Conservation (phyloP, 352 stramenopile species). For the Phytophthora niederhauseri region DNA sequence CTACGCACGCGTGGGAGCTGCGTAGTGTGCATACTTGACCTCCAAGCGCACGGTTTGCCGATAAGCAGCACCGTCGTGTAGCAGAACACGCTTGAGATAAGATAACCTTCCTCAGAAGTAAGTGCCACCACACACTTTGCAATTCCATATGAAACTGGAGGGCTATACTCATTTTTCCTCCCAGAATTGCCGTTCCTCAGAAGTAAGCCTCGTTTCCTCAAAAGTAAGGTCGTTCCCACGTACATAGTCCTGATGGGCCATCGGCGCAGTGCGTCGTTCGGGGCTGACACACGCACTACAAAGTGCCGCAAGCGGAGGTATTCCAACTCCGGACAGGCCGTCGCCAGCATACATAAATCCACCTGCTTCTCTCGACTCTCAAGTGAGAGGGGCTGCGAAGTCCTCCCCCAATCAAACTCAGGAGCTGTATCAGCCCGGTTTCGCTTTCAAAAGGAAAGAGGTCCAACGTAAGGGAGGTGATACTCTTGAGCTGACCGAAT, state of each 20-base stretch:
- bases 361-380: background rate
- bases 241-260: background rate
- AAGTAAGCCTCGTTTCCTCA: too few species aligned
- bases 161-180: too few species aligned
- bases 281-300: background rate
- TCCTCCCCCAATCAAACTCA: background rate
- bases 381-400: background rate
- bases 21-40: too few species aligned
- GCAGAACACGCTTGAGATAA: too few species aligned
- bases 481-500: background rate
- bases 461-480: background rate
- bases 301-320: background rate
- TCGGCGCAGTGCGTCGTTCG: background rate
- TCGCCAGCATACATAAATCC: background rate
- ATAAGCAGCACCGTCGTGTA: too few species aligned
- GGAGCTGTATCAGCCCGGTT: background rate
- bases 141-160: too few species aligned
- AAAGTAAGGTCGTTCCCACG: too few species aligned
- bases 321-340: background rate
- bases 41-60: too few species aligned
- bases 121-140: too few species aligned
- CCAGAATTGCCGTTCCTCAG: too few species aligned
- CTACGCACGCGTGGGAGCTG: too few species aligned
- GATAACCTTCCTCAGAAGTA: too few species aligned
- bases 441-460: background rate